Conservation (phyloP, 225 moss, liverwort and hornwort genomes). For the Ulota crispa region DNA sequence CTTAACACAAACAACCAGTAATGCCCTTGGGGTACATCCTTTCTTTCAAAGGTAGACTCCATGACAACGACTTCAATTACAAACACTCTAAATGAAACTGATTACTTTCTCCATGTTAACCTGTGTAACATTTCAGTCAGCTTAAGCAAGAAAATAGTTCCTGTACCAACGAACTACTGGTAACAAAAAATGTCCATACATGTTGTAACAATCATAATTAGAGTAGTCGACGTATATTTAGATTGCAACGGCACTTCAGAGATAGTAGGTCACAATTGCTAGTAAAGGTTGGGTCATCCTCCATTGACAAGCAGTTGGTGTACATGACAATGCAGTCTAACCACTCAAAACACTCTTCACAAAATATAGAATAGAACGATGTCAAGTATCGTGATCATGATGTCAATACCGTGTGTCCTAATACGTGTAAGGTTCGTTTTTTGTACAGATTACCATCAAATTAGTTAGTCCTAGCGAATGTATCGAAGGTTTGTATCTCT, state of each 20-base stretch:
- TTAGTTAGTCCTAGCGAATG: neutral
- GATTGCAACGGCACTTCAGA: neutral
- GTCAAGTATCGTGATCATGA: neutral
- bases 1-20: too few species aligned
- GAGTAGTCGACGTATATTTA: too few species aligned
- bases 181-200: too few species aligned
- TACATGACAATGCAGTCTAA: neutral
- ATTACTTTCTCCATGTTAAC: too few species aligned
- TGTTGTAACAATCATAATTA: too few species aligned
- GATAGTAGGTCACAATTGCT: neutral
- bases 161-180: too few species aligned
- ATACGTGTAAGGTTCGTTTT: neutral
- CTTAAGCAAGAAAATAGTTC: too few species aligned
- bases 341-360: neutral
- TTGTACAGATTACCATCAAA: neutral
- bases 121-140: too few species aligned
- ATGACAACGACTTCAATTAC: neutral
- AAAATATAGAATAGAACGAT: neutral
- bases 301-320: neutral
- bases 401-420: neutral
- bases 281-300: neutral
- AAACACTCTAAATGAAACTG: neutral
- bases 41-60: neutral
- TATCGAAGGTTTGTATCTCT: neutral
- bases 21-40: too few species aligned